phyloP scores from a whole-genome alignment of 345 rosid species.

The Cochlearia excelsa region DNA sequence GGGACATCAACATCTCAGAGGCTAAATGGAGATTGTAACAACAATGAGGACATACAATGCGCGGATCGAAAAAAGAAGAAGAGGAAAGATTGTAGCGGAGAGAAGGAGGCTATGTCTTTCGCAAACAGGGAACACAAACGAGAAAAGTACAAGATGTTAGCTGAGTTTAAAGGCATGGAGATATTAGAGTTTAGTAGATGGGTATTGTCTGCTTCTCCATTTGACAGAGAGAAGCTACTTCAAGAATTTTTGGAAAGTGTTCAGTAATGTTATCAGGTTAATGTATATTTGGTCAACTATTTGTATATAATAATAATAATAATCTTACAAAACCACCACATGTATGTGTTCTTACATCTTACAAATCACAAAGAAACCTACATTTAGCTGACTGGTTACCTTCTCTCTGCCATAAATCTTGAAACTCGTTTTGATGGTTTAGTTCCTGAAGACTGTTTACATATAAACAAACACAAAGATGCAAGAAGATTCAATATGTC shows the following conservation, averaged over 20 bases:
- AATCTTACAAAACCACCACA: slow-evolving; percentile 14
- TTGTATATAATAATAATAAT: slow-evolving; percentile 13
- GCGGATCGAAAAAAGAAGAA: slow-evolving; percentile 24
- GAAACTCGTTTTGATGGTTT: slow-evolving; percentile 74
- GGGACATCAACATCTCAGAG: slow-evolving; percentile 24
- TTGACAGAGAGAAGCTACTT: slow-evolving; percentile 51
- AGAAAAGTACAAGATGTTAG: slow-evolving; percentile 50
- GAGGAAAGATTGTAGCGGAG: slow-evolving; percentile 18
- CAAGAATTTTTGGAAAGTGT: slow-evolving; percentile 22
- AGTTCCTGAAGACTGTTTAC: slow-evolving; percentile 44
- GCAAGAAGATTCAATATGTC: slow-evolving; percentile 15
- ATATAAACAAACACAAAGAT: slow-evolving; percentile 18
- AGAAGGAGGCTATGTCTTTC: slow-evolving; percentile 32
- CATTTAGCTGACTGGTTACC: slow-evolving; percentile 33
- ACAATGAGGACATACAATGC: slow-evolving; percentile 15
- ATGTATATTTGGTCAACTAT: slow-evolving; percentile 6
- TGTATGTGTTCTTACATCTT: slow-evolving; percentile 17
- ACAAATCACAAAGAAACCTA: slow-evolving; percentile 16
- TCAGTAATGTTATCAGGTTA: slow-evolving; percentile 3
- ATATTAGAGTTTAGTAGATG: slow-evolving; percentile 71
- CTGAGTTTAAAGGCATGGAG: slow-evolving; percentile 61
- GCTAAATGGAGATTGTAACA: slow-evolving; percentile 8
- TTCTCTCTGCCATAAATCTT: slow-evolving; percentile 75
- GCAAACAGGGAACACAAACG: slow-evolving; percentile 44
- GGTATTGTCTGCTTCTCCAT: slow-evolving; percentile 55